These are phyloP conservation scores for Beauveria rudraprayagi DNA, from an alignment of 2,329 filamentous ascomycete species.

Conservation along the genomic window DNA sequence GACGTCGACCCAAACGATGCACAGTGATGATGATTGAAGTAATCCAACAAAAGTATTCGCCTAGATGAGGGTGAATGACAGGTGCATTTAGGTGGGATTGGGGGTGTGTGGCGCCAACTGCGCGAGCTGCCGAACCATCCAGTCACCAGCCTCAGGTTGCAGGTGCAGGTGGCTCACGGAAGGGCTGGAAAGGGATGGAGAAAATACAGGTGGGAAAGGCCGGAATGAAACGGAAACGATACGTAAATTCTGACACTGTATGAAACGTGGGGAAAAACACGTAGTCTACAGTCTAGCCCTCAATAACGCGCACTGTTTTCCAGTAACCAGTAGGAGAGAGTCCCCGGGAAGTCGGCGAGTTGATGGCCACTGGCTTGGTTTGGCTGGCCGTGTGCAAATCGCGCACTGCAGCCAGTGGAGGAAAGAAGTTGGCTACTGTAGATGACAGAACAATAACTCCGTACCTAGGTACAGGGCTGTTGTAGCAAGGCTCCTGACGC, in stretches of 20 bases:
- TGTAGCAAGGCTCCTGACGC: constrained; percentile 6
- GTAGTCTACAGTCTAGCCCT: background rate
- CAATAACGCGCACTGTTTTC: background rate
- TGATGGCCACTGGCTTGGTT: background rate
- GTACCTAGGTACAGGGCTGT: background rate
- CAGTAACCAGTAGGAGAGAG: background rate
- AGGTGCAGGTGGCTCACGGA: background rate
- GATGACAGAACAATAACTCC: background rate
- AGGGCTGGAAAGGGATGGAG: background rate
- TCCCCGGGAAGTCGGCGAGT: background rate
- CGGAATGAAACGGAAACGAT: constrained; percentile 2
- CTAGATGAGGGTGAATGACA: background rate
- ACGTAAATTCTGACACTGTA: background rate
- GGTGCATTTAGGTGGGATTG: constrained; percentile 6
- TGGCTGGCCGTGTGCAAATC: background rate
- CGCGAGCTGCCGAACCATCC: background rate
- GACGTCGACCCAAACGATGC: background rate
- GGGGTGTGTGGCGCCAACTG: background rate
- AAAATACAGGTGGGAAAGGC: background rate
- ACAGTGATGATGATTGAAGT: background rate
- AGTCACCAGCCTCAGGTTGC: background rate
- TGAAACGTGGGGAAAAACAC: background rate
- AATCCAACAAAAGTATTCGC: background rate
- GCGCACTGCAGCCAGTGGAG: background rate
- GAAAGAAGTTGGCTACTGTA: background rate